Evolutionary conservation across 805 yeast species (phyloP).

Genomic region (Lipomyces yamadae): DNA sequence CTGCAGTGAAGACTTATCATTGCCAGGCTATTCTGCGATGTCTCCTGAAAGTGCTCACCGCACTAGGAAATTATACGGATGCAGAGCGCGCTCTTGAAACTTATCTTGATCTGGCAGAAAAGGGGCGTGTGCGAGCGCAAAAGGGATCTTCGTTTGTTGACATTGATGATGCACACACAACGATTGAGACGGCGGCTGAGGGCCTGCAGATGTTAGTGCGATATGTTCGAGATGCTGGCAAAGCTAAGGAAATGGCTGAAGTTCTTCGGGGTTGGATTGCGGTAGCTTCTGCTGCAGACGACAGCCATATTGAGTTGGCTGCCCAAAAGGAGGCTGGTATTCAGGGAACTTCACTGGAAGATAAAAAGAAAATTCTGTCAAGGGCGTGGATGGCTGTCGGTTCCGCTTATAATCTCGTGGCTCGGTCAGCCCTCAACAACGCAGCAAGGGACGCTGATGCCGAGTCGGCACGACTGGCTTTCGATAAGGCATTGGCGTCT

Average conservation of each 20-base stretch:
- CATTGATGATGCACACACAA: conserved; percentile 26
- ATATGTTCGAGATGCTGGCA: conserved; percentile 19
- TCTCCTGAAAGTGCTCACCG: conserved; percentile 24
- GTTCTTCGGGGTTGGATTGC: conserved; percentile 28
- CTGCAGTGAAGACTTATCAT: conserved; percentile 36
- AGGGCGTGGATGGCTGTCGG: conserved; percentile 34
- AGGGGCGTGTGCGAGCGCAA: conserved; percentile 30
- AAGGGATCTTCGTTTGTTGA: conserved; percentile 31
- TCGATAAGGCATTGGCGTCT: conserved; percentile 20
- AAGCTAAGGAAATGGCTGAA: conserved; percentile 25
- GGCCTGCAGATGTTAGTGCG: conserved; percentile 33
- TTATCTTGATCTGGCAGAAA: conserved; percentile 31
- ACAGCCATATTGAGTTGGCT: background rate
- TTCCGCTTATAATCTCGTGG: conserved; percentile 26
- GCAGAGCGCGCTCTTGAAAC: conserved; percentile 30
- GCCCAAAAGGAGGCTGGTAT: background rate
- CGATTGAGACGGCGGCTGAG: conserved; percentile 20
- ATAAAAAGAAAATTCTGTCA: conserved; percentile 1
- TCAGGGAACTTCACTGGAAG: background rate
- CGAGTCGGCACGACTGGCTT: conserved; percentile 19
- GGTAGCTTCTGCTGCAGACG: conserved; percentile 3
- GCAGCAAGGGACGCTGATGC: conserved; percentile 12
- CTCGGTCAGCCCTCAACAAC: conserved; percentile 22
- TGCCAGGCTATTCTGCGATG: conserved; percentile 32
- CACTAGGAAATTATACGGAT: conserved; percentile 31